phyloP scores from a whole-genome alignment of 192 early-diverging fungal genomes.

The Coemansia sp. region DNA sequence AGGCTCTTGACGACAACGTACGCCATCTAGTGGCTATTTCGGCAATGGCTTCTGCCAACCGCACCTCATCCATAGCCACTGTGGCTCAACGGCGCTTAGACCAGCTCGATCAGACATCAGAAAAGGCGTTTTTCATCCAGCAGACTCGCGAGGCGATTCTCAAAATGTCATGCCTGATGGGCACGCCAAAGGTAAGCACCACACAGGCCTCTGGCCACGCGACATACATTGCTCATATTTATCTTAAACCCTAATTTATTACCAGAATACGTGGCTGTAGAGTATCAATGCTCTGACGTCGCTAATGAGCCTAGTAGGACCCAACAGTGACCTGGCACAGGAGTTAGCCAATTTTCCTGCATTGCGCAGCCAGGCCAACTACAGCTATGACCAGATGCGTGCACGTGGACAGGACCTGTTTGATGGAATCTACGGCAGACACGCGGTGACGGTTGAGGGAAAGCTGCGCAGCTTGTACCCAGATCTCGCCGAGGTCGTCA shows the following conservation, averaged over 20 bases:
- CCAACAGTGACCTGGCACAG: constrained; percentile 1
- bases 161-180: constrained; percentile 46
- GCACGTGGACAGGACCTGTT: constrained; percentile 26
- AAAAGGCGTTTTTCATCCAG: constrained; percentile 26
- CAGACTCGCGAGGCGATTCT: constrained; percentile 36
- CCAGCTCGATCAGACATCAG: constrained; percentile 14
- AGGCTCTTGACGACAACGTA: constrained; percentile 14
- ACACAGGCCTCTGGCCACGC: not conserved
- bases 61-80: constrained; percentile 8
- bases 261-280: not conserved
- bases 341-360: constrained; percentile 12
- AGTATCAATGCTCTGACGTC: constrained; percentile 33
- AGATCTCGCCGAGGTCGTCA: constrained; percentile 35
- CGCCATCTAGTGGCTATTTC: constrained; percentile 31
- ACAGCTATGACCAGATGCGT: constrained; percentile 23
- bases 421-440: constrained; percentile 29
- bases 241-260: not conserved
- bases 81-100: constrained; percentile 17
- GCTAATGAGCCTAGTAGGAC: constrained; percentile 16
- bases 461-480: constrained; percentile 32
- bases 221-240: not conserved
- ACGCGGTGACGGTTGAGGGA: constrained; percentile 19
- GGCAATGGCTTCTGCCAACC: constrained; percentile 39
- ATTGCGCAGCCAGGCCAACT: constrained; percentile 11
- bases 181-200: constrained; percentile 28